Percentiles rank a stretch among this genome's conserved stretches.
Evolutionary conservation across 352 stramenopile species (phyloP).

Genomic region (Pythium oligandrum): DNA sequence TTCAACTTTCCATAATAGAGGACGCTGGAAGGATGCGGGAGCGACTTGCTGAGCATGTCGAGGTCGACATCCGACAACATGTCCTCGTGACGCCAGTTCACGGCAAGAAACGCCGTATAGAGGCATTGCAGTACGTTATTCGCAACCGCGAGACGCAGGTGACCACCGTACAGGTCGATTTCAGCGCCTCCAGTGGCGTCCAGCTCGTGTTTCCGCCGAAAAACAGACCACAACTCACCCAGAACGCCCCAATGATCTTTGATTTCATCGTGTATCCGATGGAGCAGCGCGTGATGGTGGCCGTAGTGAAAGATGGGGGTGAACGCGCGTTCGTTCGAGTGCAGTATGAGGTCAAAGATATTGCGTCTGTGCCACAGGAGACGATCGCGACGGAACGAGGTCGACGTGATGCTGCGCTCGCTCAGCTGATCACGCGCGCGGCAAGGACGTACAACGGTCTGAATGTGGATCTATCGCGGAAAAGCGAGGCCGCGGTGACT

Average conservation of each 20-base stretch:
- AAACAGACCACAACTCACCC: background rate
- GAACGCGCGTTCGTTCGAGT: conserved; percentile 45
- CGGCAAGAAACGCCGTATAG: background rate
- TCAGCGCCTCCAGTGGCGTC: conserved; percentile 33
- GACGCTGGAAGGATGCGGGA: conserved; percentile 4
- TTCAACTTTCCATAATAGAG: conserved; percentile 1
- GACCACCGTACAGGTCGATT: conserved; percentile 40
- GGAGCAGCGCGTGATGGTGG: conserved; percentile 26
- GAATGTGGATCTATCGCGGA: conserved; percentile 1
- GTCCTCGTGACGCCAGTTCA: background rate
- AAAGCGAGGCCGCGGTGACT: background rate
- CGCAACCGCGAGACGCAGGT: conserved; percentile 31
- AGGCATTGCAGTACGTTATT: conserved; percentile 37
- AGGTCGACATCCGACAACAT: conserved; percentile 23
- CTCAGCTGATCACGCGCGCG: conserved; percentile 1
- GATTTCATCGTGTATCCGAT: conserved; percentile 29
- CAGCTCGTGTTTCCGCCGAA: conserved; percentile 18
- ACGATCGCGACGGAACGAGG: background rate
- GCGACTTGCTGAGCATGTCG: conserved; percentile 25
- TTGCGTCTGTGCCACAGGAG: background rate
- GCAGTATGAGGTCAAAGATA: conserved; percentile 19
- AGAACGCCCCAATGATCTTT: conserved; percentile 11
- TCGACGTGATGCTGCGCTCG: background rate
- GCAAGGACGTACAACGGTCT: background rate
- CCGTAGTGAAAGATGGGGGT: conserved; percentile 17